phyloP scores from a whole-genome alignment of 495 filamentous ascomycete genomes.

The Collariella sp. region DNA sequence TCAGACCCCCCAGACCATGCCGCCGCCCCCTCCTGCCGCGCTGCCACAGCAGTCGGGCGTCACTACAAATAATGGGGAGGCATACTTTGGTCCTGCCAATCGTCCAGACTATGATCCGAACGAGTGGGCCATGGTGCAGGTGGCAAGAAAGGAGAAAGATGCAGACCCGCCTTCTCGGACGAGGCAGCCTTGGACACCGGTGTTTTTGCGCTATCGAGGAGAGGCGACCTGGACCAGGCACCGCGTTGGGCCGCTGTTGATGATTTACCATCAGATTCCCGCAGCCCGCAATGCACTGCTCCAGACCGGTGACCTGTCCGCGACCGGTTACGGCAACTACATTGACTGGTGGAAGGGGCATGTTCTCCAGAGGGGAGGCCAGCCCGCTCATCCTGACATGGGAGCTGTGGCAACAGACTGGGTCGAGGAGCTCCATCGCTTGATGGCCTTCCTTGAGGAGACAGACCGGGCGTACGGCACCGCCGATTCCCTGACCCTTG shows the following conservation, averaged over 20 bases:
- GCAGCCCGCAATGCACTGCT: conserved; percentile 67
- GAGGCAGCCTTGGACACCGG: conserved; percentile 50
- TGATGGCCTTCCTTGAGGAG: conserved; percentile 79
- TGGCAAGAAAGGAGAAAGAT: conserved; percentile 14
- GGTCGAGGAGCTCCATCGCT: conserved; percentile 55
- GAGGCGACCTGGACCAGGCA: conserved; percentile 26
- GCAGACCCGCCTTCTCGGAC: conserved; percentile 45
- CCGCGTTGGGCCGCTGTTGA: conserved; percentile 60
- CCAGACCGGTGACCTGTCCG: conserved; percentile 36
- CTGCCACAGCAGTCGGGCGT: conserved; percentile 40
- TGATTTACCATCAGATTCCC: conserved; percentile 81
- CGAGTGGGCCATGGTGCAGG: conserved; percentile 66
- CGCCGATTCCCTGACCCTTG: conserved; percentile 39
- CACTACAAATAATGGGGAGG: conserved; percentile 23
- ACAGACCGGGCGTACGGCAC: conserved; percentile 79
- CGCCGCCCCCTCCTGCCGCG: conserved; percentile 30
- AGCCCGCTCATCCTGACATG: conserved; percentile 46
- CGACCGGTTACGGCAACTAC: conserved; percentile 52
- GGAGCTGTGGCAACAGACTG: conserved; percentile 17
- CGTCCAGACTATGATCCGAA: conserved; percentile 60
- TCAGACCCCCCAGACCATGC: conserved; percentile 24
- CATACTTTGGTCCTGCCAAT: conserved; percentile 64
- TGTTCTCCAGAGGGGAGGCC: conserved; percentile 48
- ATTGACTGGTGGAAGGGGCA: conserved; percentile 82
- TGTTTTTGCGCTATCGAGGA: conserved; percentile 60